Conservation (phyloP, 192 early-diverging fungal genomes). For the Diversispora eburnea region DNA sequence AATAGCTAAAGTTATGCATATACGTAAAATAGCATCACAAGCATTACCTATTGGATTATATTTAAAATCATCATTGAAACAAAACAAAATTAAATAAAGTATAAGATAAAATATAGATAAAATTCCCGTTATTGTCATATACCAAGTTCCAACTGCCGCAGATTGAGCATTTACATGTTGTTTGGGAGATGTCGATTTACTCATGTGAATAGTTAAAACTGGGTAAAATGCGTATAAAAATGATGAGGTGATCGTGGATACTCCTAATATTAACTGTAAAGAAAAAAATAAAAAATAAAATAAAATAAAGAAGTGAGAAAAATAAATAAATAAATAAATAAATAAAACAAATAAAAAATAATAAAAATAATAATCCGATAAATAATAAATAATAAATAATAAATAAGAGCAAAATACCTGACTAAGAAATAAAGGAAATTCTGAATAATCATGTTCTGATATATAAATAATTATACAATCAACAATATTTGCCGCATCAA, state of each 20-base stretch:
- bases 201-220: not conserved
- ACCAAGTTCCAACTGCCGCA: slow-evolving; percentile 14
- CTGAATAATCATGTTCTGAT: not conserved
- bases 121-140: slow-evolving; percentile 3
- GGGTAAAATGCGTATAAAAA: slow-evolving; percentile 10
- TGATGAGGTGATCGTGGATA: not conserved
- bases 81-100: slow-evolving; percentile 3
- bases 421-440: slow-evolving; percentile 8
- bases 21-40: not conserved
- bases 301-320: not conserved
- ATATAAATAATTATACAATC: not conserved
- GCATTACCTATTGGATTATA: not conserved
- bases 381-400: not conserved
- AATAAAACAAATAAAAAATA: not conserved
- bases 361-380: not conserved
- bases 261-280: slow-evolving; percentile 10
- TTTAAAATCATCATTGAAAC: not conserved
- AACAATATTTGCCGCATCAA: not conserved
- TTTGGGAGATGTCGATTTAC: not conserved
- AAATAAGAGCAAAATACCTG: not conserved
- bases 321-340: not conserved
- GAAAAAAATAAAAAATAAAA: not conserved
- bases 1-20: not conserved
- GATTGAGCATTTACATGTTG: slow-evolving; percentile 21
- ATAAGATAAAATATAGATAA: slow-evolving; percentile 11